Conservation (phyloP, 306 rosid genomes). For the Cajanus cajan region DNA sequence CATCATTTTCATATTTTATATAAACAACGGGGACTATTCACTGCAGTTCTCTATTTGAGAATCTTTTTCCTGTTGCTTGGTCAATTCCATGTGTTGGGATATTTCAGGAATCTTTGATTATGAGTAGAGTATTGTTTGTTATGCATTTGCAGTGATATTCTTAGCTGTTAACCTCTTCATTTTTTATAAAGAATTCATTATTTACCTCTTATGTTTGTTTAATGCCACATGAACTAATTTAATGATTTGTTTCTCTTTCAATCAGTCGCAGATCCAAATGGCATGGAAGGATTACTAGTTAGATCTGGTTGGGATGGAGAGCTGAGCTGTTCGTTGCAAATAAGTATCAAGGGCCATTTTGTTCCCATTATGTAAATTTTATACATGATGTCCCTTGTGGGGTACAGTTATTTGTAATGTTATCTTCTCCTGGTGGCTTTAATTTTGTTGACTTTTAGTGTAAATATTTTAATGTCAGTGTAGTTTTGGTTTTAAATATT, state of each 20-base stretch:
- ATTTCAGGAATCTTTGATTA: conserved; percentile 37
- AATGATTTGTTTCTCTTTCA: conserved; percentile 34
- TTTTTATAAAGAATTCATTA: conserved; percentile 22
- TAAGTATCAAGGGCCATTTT: conserved; percentile 32
- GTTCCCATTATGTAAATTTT: conserved; percentile 47
- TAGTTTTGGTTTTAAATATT: conserved; percentile 19
- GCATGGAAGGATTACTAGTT: conserved; percentile 31
- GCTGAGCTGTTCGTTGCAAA: conserved; percentile 45
- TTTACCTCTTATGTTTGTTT: conserved; percentile 27
- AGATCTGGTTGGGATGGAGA: conserved; percentile 32
- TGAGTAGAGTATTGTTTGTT: conserved; percentile 24
- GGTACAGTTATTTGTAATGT: conserved; percentile 42
- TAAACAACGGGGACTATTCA: conserved; percentile 30
- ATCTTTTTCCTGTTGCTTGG: conserved; percentile 41
- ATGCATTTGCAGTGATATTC: conserved; percentile 32
- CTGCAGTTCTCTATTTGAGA: conserved; percentile 43
- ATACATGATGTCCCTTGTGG: conserved; percentile 35
- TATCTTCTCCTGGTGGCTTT: conserved; percentile 33
- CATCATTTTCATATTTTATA: conserved; percentile 45
- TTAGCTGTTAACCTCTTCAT: conserved; percentile 13
- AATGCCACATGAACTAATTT: conserved; percentile 43
- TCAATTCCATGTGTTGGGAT: conserved; percentile 30
- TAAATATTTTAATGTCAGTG: conserved; percentile 31
- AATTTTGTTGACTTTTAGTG: conserved; percentile 42
- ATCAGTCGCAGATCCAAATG: conserved; percentile 46